Evolutionary conservation across 2,329 filamentous ascomycete species (phyloP).

Genomic region (Apiospora pterosperma): DNA sequence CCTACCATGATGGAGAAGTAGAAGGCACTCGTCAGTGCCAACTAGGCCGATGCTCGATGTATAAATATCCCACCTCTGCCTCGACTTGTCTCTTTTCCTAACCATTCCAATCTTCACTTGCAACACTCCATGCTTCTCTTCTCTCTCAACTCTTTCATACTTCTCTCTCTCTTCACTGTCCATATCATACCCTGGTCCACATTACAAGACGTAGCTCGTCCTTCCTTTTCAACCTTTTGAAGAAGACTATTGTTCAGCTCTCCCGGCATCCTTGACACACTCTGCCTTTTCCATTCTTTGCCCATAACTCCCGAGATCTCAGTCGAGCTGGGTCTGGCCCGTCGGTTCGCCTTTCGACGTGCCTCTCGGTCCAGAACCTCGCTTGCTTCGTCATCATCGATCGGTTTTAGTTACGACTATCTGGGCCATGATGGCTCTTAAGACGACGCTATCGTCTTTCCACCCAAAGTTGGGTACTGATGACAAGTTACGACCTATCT

Average conservation of each 20-base stretch:
- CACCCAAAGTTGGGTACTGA: not conserved
- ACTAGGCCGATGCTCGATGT: not conserved
- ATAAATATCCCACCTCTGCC: not conserved
- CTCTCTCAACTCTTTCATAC: too few species aligned
- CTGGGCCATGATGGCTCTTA: not conserved
- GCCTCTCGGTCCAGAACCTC: not conserved
- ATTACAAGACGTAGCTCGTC: not conserved
- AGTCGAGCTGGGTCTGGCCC: not conserved
- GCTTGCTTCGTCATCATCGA: not conserved
- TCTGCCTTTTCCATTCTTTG: not conserved
- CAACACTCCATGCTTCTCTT: not conserved
- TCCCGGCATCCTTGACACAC: not conserved
- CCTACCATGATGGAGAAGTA: not conserved
- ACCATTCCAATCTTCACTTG: not conserved
- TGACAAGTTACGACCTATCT: not conserved
- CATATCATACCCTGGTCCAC: not conserved
- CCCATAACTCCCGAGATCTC: not conserved
- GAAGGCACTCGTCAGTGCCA: not conserved
- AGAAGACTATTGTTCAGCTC: too few species aligned
- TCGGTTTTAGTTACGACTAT: not conserved
- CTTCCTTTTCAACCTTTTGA: not conserved
- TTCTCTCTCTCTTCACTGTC: too few species aligned
- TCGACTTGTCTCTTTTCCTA: not conserved
- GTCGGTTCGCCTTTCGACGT: not conserved
- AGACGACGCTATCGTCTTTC: not conserved